Conservation (phyloP, 2,329 filamentous ascomycete species). For the Albophoma yamanashiensis region DNA sequence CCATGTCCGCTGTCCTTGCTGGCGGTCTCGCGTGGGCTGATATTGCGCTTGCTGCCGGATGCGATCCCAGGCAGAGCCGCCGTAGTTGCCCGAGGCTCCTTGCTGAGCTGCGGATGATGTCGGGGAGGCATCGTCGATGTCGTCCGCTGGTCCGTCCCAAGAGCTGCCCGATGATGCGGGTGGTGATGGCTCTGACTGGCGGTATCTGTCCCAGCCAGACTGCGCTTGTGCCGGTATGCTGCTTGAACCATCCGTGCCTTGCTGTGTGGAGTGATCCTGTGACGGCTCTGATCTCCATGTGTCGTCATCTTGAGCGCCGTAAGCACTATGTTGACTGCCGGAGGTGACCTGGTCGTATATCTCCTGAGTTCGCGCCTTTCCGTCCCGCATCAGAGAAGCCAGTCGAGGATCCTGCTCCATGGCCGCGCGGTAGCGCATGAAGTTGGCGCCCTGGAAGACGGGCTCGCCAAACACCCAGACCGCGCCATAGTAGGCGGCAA, state of each 20-base stretch:
- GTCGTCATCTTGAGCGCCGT: slow-evolving; percentile 3
- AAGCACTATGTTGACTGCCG: not conserved
- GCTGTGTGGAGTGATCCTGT: slow-evolving; percentile 3
- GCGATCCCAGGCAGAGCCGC: slow-evolving; percentile 33
- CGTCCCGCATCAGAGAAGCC: slow-evolving; percentile 10
- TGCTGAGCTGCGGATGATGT: slow-evolving; percentile 20
- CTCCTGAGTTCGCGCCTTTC: slow-evolving; percentile 7
- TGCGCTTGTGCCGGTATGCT: slow-evolving; percentile 3
- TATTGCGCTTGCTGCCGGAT: slow-evolving; percentile 25
- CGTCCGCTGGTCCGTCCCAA: slow-evolving; percentile 17
- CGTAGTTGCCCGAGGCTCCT: slow-evolving; percentile 4
- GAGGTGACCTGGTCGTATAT: slow-evolving; percentile 7
- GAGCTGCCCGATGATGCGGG: slow-evolving; percentile 2
- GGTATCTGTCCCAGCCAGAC: slow-evolving; percentile 6
- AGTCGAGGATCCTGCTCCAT: slow-evolving; percentile 19
- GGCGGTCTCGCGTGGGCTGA: slow-evolving; percentile 12
- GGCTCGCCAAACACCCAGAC: slow-evolving; percentile 13
- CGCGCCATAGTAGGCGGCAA: slow-evolving; percentile 20
- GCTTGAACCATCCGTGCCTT: slow-evolving; percentile 1
- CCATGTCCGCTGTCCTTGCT: slow-evolving; percentile 10
- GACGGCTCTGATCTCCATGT: slow-evolving; percentile 8
- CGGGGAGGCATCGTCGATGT: slow-evolving; percentile 33
- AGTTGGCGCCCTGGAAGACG: slow-evolving; percentile 19
- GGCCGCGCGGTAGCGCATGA: slow-evolving; percentile 11
- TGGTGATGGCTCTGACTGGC: slow-evolving; percentile 4